Evolutionary conservation across 306 rosid species (phyloP).

Genomic region (Quercus alba): DNA sequence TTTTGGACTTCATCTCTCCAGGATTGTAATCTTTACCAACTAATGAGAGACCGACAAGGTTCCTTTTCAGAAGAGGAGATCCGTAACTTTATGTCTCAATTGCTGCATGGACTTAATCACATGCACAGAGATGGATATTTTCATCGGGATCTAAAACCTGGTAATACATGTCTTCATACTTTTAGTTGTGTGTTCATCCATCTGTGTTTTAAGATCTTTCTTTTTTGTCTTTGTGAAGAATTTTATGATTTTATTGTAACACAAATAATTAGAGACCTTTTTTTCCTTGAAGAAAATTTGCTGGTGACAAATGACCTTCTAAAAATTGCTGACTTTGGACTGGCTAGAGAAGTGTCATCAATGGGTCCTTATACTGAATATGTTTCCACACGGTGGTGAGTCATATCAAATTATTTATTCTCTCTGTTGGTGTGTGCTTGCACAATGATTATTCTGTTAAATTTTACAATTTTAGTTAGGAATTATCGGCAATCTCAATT

Average conservation of each 20-base stretch:
- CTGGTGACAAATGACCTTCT: slow-evolving; percentile 72
- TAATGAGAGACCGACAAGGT: slow-evolving; percentile 63
- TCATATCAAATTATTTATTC: slow-evolving; percentile 1
- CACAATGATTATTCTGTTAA: not conserved
- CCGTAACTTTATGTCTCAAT: slow-evolving; percentile 63
- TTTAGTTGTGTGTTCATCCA: slow-evolving; percentile 9
- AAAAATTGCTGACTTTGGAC: slow-evolving; percentile 85
- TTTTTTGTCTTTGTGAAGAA: slow-evolving; percentile 9
- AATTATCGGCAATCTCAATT: slow-evolving; percentile 8
- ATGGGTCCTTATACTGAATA: slow-evolving; percentile 91
- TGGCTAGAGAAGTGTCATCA: slow-evolving; percentile 84
- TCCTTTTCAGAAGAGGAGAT: slow-evolving; percentile 76
- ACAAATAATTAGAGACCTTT: slow-evolving; percentile 5
- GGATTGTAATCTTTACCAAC: slow-evolving; percentile 74
- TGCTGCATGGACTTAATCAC: slow-evolving; percentile 67
- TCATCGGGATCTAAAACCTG: slow-evolving; percentile 87
- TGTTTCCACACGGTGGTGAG: slow-evolving; percentile 95
- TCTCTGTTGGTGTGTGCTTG: not conserved
- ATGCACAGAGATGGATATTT: slow-evolving; percentile 73
- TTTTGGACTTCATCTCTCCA: slow-evolving; percentile 34
- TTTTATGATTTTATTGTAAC: slow-evolving; percentile 9
- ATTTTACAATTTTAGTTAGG: not conserved
- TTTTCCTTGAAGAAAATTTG: slow-evolving; percentile 58
- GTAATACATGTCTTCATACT: slow-evolving; percentile 29
- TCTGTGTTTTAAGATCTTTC: not conserved